Evolutionary conservation across 805 yeast genomes (phyloP).

Genomic region (Candida oleophila): DNA sequence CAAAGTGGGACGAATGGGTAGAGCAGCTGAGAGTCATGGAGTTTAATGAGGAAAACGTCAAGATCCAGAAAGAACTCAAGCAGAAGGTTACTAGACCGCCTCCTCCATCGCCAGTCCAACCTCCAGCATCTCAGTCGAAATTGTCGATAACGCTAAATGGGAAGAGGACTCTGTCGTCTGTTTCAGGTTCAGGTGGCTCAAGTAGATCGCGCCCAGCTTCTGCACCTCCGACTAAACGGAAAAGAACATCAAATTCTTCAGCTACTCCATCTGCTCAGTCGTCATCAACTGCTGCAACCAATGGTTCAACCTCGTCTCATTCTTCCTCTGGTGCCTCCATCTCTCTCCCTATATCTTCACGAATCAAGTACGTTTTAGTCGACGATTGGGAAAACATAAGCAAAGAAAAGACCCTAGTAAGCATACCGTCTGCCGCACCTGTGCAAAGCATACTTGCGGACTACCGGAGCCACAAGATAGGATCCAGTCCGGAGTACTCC

Average conservation of each 20-base stretch:
- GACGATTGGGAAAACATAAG: constrained; percentile 95
- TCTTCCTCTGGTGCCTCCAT: constrained; percentile 39
- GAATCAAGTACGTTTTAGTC: constrained; percentile 68
- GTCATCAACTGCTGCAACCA: constrained; percentile 15
- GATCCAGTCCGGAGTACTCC: constrained; percentile 5
- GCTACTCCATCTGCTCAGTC: not conserved
- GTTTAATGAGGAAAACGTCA: constrained; percentile 64
- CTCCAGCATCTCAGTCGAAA: constrained; percentile 8
- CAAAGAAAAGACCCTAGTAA: constrained; percentile 68
- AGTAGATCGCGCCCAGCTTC: not conserved
- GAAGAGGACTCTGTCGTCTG: constrained; percentile 1
- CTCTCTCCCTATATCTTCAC: constrained; percentile 57
- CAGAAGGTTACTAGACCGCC: constrained; percentile 11
- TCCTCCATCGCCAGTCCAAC: constrained; percentile 8
- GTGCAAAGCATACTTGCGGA: constrained; percentile 54
- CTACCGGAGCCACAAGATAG: constrained; percentile 32
- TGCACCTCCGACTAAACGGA: not conserved
- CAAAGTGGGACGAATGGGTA: constrained; percentile 98
- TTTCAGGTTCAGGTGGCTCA: not conserved
- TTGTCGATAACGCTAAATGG: constrained; percentile 4
- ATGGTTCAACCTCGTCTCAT: not conserved
- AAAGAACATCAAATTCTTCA: not conserved
- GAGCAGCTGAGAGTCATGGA: constrained; percentile 64
- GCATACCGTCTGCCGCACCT: constrained; percentile 58
- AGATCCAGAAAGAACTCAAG: constrained; percentile 60